Conservation (phyloP, 371 early-diverging fungal species). For the Mucor circinelloides region DNA sequence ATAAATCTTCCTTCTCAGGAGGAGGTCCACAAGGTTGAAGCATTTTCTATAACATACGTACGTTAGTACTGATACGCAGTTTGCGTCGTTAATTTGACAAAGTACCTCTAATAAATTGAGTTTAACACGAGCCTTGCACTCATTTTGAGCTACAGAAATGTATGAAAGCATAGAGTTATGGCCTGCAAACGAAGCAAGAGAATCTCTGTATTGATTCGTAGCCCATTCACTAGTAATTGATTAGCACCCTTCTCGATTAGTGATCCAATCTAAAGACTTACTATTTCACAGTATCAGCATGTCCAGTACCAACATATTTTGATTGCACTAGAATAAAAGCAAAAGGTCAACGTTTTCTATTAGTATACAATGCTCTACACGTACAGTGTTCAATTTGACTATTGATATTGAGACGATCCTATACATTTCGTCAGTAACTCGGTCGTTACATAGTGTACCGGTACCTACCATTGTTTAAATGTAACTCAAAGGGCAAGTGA, state of each 20-base stretch:
- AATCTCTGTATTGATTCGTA: constrained; percentile 84
- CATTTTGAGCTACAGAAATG: constrained; percentile 86
- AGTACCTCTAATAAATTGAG: constrained; percentile 75
- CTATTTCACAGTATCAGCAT: constrained; percentile 91
- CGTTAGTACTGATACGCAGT: not conserved
- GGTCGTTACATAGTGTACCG: not conserved
- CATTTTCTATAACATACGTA: constrained; percentile 65
- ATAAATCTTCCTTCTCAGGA: constrained; percentile 57
- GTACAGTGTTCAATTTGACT: constrained; percentile 83
- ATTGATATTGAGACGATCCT: constrained; percentile 79
- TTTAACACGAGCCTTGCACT: constrained; percentile 75
- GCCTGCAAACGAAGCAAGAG: constrained; percentile 78
- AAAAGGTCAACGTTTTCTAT: not conserved
- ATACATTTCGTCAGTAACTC: not conserved
- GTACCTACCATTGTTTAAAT: not conserved
- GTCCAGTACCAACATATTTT: constrained; percentile 89
- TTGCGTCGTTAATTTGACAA: not conserved
- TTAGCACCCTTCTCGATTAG: not conserved
- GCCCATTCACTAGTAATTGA: constrained; percentile 75
- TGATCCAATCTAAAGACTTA: constrained; percentile 34
- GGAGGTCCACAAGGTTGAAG: constrained; percentile 78
- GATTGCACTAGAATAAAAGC: constrained; percentile 68
- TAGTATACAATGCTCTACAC: constrained; percentile 9
- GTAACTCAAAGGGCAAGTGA: not conserved
- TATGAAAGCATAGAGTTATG: constrained; percentile 75